Evolutionary conservation across 2,329 filamentous ascomycete genomes (phyloP).

Genomic region (Diplodia mutila): DNA sequence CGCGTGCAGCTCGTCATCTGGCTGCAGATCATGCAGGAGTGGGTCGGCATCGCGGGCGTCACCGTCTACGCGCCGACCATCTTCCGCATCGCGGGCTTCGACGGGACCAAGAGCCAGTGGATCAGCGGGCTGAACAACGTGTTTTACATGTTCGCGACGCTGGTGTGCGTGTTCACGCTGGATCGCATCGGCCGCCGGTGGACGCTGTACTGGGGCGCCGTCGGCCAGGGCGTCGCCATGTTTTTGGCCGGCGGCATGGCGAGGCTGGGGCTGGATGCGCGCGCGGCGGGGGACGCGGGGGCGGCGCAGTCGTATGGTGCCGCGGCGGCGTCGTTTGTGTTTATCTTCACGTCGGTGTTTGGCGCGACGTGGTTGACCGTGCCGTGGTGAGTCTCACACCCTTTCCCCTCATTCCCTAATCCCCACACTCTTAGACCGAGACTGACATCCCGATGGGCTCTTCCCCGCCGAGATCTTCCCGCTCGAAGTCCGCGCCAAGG

Average conservation of each 20-base stretch:
- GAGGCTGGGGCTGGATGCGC: slow-evolving; percentile 56
- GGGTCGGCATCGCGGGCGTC: slow-evolving; percentile 71
- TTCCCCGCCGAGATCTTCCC: slow-evolving; percentile 77
- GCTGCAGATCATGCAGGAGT: slow-evolving; percentile 73
- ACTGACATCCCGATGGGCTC: slow-evolving; percentile 42
- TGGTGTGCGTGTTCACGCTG: slow-evolving; percentile 71
- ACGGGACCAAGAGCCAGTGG: slow-evolving; percentile 51
- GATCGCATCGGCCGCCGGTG: slow-evolving; percentile 70
- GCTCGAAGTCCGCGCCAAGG: slow-evolving; percentile 69
- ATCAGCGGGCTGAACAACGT: slow-evolving; percentile 53
- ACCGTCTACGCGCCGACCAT: slow-evolving; percentile 64
- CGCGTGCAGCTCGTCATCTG: slow-evolving; percentile 72
- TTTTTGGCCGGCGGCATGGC: slow-evolving; percentile 68
- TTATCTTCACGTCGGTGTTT: slow-evolving; percentile 68
- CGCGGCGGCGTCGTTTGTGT: slow-evolving; percentile 72
- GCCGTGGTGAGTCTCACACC: slow-evolving; percentile 48
- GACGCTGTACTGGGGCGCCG: slow-evolving; percentile 71
- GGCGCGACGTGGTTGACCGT: slow-evolving; percentile 66
- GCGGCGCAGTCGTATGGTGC: slow-evolving; percentile 58
- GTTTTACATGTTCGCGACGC: slow-evolving; percentile 65
- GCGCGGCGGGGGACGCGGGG: slow-evolving; percentile 51
- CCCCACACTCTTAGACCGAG: no score
- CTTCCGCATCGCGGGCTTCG: slow-evolving; percentile 70
- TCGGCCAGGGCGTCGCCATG: slow-evolving; percentile 68
- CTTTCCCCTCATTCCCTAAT: no score